These are phyloP conservation scores for Metschnikowia peoriensis DNA, from an alignment of 805 yeast species.

Conservation along the genomic window DNA sequence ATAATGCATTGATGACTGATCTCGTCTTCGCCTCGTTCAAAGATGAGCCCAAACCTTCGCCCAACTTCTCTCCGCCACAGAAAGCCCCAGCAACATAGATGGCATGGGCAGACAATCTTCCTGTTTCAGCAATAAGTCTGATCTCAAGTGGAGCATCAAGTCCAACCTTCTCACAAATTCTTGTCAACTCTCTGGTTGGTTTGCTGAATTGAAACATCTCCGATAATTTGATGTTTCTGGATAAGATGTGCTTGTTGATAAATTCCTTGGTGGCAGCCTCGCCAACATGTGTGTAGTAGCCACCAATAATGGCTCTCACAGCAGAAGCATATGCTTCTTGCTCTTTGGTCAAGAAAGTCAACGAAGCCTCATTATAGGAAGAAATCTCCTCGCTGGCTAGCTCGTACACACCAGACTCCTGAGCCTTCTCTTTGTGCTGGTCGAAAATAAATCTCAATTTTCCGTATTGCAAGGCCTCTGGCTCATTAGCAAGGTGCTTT, in stretches of 20 bases:
- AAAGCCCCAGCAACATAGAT: conserved; percentile 90
- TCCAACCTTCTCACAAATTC: conserved; percentile 72
- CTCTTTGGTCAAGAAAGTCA: conserved; percentile 35
- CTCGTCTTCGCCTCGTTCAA: conserved; percentile 88
- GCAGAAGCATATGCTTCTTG: conserved; percentile 58
- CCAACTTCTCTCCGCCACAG: conserved; percentile 75
- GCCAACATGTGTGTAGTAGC: conserved; percentile 72
- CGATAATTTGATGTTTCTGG: conserved; percentile 76
- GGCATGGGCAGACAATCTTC: conserved; percentile 80
- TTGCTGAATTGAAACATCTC: conserved; percentile 76
- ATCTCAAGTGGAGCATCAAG: conserved; percentile 69
- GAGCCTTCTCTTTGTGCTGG: conserved; percentile 26
- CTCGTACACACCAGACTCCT: conserved; percentile 52
- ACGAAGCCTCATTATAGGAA: conserved; percentile 14
- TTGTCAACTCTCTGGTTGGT: conserved; percentile 81
- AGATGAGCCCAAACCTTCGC: conserved; percentile 93
- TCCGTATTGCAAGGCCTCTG: conserved; percentile 66
- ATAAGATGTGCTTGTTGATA: conserved; percentile 69
- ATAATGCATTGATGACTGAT: conserved; percentile 86
- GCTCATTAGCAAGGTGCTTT: conserved; percentile 66
- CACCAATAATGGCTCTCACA: conserved; percentile 82
- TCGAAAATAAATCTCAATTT: conserved; percentile 53
- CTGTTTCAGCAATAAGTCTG: conserved; percentile 88
- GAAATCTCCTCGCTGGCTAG: conserved; percentile 25
- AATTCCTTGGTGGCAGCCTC: conserved; percentile 63